Evolutionary conservation across 2,329 filamentous ascomycete species (phyloP).

Genomic region (Trichothecium roseum): DNA sequence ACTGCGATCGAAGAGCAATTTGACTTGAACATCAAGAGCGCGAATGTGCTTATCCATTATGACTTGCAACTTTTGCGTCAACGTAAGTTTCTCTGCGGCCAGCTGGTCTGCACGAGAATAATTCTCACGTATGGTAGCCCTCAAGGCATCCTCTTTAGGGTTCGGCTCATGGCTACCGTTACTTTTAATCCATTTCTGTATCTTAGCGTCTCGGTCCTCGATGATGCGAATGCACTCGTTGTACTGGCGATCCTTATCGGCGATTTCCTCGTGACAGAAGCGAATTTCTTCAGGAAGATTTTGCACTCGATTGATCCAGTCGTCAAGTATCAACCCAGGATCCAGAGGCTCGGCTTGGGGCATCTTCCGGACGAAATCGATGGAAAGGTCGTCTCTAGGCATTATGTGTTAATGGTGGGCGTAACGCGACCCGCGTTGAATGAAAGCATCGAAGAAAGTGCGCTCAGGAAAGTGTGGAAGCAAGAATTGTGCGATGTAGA

Average conservation of each 20-base stretch:
- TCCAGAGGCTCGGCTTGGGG: conserved; percentile 51
- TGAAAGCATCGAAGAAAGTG: conserved; percentile 10
- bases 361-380: conserved; percentile 60
- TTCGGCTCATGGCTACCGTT: conserved; percentile 66
- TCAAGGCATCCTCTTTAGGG: conserved; percentile 62
- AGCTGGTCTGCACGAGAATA: conserved; percentile 60
- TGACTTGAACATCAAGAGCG: conserved; percentile 53
- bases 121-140: conserved; percentile 55
- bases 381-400: conserved; percentile 64
- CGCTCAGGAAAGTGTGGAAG: conserved; percentile 1
- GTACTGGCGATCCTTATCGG: conserved; percentile 67
- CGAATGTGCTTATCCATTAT: conserved; percentile 53
- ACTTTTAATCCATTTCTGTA: conserved; percentile 72
- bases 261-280: conserved; percentile 73
- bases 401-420: conserved; percentile 47
- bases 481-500: conserved; percentile 1
- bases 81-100: conserved; percentile 62
- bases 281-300: conserved; percentile 76
- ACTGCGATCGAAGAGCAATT: conserved; percentile 47
- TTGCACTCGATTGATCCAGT: conserved; percentile 64
- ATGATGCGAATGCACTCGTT: conserved; percentile 59
- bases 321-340: conserved; percentile 62
- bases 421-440: conserved; percentile 8
- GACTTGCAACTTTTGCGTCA: conserved; percentile 53
- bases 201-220: conserved; percentile 59